Evolutionary conservation across 2,329 filamentous ascomycete species (phyloP), one percentile per base, ranked within the genome.

Genomic region (Aspergillus tanneri): DNA sequence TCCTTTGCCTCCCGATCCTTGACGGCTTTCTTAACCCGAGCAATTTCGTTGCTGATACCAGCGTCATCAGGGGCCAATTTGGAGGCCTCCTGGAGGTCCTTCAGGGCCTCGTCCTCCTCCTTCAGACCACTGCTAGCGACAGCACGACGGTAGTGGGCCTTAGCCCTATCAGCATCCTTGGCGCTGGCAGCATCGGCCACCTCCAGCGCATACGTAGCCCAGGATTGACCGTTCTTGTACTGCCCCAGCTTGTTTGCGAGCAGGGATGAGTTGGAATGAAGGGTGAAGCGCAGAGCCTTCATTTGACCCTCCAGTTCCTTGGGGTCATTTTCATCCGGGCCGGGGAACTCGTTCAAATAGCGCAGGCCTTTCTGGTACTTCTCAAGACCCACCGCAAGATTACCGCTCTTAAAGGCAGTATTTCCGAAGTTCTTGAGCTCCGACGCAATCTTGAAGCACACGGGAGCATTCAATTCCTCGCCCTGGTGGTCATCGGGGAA

Each of bases 351-450:
- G 70, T 92, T 88, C 52, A 96, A 77, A 70, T 96, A 96, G 61
- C 90, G 84, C 52, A 96, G 73, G 14, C 84, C 91, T 77, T 99
- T 99, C 70, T 95, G 84, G 75, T 99, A 99, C 76, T 99, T 99
- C 52, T 86, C 84, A 21, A 97, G 77, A 2, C 85, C 92, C 24
- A 88, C 72, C 28, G 77, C 70, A 30, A 86, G 64, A 61, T 96
- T 82, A 32, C 84, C 84, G 21, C 73, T 76, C 78, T 96, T 96
- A 81, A 96, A 96, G 1, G 91, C 90, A 60, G 84, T 84, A 77
- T 95, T 97, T 61, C 93, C 93, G 65, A 86, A 93, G 27, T 87
- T 88, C 76, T 99, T 99, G 71, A 95, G 83, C 57, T 88, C 88
- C 4, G 80, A 77, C 2, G 88, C 90, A 52, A 97, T 91, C 71